Conservation (phyloP, 331 rosid genomes). For the Cydonia oblonga region DNA sequence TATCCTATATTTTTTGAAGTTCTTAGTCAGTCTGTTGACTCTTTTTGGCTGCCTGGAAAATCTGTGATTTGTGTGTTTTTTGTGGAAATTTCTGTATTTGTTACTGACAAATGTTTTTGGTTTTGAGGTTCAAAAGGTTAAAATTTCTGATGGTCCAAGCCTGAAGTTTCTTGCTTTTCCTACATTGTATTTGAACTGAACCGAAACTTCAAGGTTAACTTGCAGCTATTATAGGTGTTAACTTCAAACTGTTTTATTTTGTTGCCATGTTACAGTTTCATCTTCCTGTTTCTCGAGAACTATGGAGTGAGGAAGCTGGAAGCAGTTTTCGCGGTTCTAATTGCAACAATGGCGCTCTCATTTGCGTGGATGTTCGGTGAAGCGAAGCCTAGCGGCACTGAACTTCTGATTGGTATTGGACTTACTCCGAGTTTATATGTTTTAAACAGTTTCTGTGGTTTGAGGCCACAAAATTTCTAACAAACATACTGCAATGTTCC, state of each 20-base stretch:
- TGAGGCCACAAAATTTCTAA: background rate
- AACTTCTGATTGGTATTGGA: constrained; percentile 65
- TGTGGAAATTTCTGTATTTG: no score
- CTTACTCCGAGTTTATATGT: background rate
- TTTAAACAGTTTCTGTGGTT: background rate
- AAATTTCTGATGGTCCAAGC: no score
- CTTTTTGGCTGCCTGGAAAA: background rate
- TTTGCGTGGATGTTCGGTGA: constrained; percentile 99
- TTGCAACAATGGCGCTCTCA: constrained; percentile 74
- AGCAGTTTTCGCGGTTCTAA: constrained; percentile 84
- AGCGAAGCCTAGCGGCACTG: constrained; percentile 70
- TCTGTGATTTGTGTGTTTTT: background rate
- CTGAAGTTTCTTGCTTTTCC: no score
- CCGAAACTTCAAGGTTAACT: background rate
- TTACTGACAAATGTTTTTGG: no score
- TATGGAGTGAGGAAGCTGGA: constrained; percentile 96
- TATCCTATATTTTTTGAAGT: no score
- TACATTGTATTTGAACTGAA: background rate
- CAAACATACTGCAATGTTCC: background rate
- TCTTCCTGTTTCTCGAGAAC: constrained; percentile 87
- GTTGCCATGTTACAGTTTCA: constrained; percentile 49
- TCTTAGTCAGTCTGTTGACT: background rate
- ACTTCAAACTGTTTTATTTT: background rate
- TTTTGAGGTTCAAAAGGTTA: no score
- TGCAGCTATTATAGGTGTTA: background rate